These are phyloP conservation scores for Bifiguratus adelaidae DNA, from an alignment of 192 early-diverging fungal species.

Conservation along the genomic window DNA sequence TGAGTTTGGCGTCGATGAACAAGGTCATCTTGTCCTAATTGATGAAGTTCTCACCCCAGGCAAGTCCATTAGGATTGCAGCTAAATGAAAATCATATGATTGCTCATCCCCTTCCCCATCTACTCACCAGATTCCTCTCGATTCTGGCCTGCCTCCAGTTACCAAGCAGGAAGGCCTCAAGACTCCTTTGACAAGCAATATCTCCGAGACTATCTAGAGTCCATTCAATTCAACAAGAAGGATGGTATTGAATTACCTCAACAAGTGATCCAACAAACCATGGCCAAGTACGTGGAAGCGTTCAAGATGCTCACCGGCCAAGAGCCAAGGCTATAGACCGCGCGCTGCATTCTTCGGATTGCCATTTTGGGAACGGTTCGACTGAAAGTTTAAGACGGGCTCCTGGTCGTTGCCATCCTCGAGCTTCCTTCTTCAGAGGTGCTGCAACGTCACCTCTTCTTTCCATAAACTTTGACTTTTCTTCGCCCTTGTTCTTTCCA, in stretches of 20 bases:
- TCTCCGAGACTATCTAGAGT: conserved; percentile 85
- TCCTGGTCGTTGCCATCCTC: no score
- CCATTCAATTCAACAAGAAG: conserved; percentile 82
- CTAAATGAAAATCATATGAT: background rate
- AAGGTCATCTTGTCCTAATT: conserved; percentile 72
- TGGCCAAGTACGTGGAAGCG: conserved; percentile 86
- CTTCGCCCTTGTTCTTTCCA: no score
- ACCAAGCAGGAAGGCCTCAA: conserved; percentile 69
- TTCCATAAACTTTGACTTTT: no score
- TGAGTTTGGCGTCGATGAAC: conserved; percentile 91
- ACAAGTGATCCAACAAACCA: conserved; percentile 74
- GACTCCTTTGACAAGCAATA: conserved; percentile 97
- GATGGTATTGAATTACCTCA: conserved; percentile 75
- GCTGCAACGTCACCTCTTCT: no score
- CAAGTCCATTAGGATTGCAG: conserved; percentile 14
- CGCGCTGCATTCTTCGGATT: no score
- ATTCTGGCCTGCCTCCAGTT: conserved; percentile 87
- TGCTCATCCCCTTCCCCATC: background rate
- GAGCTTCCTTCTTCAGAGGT: no score
- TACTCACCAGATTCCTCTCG: conserved; percentile 75
- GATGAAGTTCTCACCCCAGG: conserved; percentile 97
- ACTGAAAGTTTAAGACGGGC: no score
- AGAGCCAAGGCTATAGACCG: conserved; percentile 47
- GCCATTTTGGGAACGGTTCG: no score
- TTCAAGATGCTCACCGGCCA: conserved; percentile 76